A percentile compares a stretch with the other conserved stretches of the same genome.
phyloP scores from a whole-genome alignment of 2,329 filamentous ascomycete genomes.

The Cephalotrichum gorgonifer region DNA sequence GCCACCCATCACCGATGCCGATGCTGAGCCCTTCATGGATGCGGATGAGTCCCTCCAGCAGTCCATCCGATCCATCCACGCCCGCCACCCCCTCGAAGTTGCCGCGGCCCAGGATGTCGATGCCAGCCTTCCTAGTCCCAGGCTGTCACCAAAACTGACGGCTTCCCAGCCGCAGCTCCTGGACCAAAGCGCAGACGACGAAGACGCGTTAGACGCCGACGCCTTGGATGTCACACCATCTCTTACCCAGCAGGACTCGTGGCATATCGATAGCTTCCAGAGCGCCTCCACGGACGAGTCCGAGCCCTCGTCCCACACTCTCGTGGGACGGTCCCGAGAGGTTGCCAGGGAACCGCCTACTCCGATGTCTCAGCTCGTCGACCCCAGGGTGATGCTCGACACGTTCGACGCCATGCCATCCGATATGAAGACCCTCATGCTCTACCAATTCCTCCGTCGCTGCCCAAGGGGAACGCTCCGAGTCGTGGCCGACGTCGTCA shows the following conservation, averaged over 20 bases:
- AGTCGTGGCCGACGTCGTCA: constrained; percentile 81
- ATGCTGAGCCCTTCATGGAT: constrained; percentile 50
- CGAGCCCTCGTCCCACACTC: neutral
- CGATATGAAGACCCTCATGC: constrained; percentile 89
- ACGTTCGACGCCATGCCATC: constrained; percentile 85
- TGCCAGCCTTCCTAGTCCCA: constrained; percentile 87
- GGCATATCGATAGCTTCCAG: constrained; percentile 32
- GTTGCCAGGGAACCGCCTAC: constrained; percentile 11
- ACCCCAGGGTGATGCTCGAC: constrained; percentile 79
- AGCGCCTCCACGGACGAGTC: constrained; percentile 19
- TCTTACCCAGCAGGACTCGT: constrained; percentile 15
- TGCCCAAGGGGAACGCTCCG: constrained; percentile 83
- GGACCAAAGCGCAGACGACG: constrained; percentile 19
- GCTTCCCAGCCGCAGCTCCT: constrained; percentile 46
- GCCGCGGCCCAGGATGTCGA: constrained; percentile 49
- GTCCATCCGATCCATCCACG: constrained; percentile 33
- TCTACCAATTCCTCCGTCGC: constrained; percentile 87
- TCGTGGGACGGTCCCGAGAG: constrained; percentile 12
- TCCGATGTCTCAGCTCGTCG: constrained; percentile 42
- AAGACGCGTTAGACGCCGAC: neutral
- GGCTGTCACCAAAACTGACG: constrained; percentile 82
- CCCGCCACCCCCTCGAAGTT: neutral
- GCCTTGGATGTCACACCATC: constrained; percentile 6
- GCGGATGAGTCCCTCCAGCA: constrained; percentile 37
- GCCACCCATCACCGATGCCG: constrained; percentile 64